Base-by-base conservation (phyloP, 2,329 filamentous ascomycete species). In the Nannizziopsis arthrosporioides region DNA sequence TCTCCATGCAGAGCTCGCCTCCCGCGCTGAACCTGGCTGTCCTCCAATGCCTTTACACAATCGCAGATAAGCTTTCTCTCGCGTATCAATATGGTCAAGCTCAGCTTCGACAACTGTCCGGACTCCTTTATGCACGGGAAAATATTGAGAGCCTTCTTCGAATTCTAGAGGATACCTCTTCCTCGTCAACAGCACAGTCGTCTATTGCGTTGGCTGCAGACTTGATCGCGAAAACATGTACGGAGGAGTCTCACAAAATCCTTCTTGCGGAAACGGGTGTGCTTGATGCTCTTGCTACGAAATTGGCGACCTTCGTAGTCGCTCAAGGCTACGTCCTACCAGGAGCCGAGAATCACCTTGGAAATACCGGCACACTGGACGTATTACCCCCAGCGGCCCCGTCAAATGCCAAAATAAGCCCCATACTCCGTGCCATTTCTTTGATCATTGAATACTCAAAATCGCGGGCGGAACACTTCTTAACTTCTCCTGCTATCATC, bases 381-480 rank as follows among this genome's bases (percentile, higher is more conserved):
- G 69, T 72, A 15, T 74, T 86, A 41, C 84, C 83, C 2, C 66
- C 73, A 2, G 72, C 82, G 18, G 78, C 84, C 6, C 74, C 77
- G 1, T 68, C 72, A 11, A 71, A 69, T 12, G 71, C 77, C 19
- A 77, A 76, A 51, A 67, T 94, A 35, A 74, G 80, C 1, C 78
- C 80, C 8, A 76, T 94, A 14, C 68, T 96, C 5, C 82, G 87
- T 53, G 85, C 89, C 0, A 77, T 94, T 44, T 76, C 81, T 15
- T 76, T 81, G 40, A 83, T 95, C 42, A 77, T 94, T 43, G 77
- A 81, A 52, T 79, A 85, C 57, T 95, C 90, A 0, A 82, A 81
- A 55, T 85, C 82, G 63, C 78, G 87, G 47, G 81, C 85, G 8
- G 82, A 82, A 54, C 77, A 85, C 57, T 74, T 85, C 42, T 66